Evolutionary conservation across 257 asterid genomes (phyloP).

Genomic region (Salvia hispanica): DNA sequence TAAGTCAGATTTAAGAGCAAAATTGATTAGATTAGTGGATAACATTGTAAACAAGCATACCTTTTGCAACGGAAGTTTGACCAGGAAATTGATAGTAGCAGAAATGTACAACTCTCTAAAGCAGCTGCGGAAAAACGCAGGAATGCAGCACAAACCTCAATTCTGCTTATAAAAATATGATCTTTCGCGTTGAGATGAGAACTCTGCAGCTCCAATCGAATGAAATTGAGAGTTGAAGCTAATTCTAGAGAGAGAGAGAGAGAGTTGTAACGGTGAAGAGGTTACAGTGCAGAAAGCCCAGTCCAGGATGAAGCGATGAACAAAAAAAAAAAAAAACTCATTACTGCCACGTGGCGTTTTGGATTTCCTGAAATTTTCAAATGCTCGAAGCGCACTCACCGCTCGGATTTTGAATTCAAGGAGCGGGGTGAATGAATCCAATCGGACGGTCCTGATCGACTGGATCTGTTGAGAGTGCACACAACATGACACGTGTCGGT

Average conservation of each 20-base stretch:
- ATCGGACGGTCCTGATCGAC: slow-evolving; percentile 26
- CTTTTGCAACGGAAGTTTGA: slow-evolving; percentile 24
- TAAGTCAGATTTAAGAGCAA: neutral
- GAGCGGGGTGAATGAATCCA: slow-evolving; percentile 16
- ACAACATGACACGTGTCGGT: slow-evolving; percentile 18
- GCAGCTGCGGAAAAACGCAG: slow-evolving; percentile 12
- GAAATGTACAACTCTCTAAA: slow-evolving; percentile 6
- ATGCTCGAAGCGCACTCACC: slow-evolving; percentile 23
- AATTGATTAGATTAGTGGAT: neutral
- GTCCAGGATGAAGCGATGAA: slow-evolving; percentile 27
- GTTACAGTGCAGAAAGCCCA: slow-evolving; percentile 29
- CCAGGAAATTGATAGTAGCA: slow-evolving; percentile 13
- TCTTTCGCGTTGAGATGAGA: slow-evolving; percentile 5
- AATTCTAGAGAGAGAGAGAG: slow-evolving; percentile 17
- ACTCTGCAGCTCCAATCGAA: slow-evolving; percentile 20
- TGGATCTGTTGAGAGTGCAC: neutral
- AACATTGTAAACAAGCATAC: slow-evolving; percentile 26
- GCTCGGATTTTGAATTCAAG: slow-evolving; percentile 17
- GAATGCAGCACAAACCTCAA: neutral
- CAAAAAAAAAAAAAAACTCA: slow-evolving; percentile 3
- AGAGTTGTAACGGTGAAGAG: slow-evolving; percentile 28
- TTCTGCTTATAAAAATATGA: neutral
- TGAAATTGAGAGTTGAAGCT: neutral
- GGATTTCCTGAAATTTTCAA: slow-evolving; percentile 19
- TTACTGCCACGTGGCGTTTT: slow-evolving; percentile 41